Evolutionary conservation across 495 filamentous ascomycete genomes (phyloP), one percentile per base, ranked within the genome.

Genomic region (Aspergillus leporis): DNA sequence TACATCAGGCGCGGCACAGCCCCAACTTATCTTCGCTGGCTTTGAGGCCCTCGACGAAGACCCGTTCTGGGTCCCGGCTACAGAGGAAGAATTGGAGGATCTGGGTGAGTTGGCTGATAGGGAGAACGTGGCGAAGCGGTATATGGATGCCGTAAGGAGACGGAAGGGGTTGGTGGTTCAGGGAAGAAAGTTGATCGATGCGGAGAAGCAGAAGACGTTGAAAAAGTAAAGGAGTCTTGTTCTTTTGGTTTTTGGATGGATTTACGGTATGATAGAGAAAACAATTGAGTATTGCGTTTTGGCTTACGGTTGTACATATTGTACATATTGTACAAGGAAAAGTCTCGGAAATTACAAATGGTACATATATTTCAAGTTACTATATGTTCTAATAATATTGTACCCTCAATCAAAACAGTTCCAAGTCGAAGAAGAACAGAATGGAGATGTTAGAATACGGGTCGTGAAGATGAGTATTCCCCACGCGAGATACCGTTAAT

Each of bases 121-220:
- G 53, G 93, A 98, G 81, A 97, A 97, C 77, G 88, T 98, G 49
- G 95, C 94, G 18, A 97, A 92, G 84, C 77, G 87, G 71, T 97
- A 97, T 78, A 90, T 98, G 87, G 95, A 98, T 74, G 77, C 81
- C 9, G 94, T 98, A 21, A 78, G 94, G 61, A 77, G 70, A 56
- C 76, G 91, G 58, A 98, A 98, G 83, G 94, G 94, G 0, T 63
- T 98, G 77, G 75, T 92, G 66, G 87, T 98, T 14, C 83, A 86
- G 77, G 90, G 89, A 13, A 79, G 84, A 64, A 90, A 88, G 79
- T 78, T 91, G 70, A 90, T 97, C 64, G 87, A 92, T 83, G 94
- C 93, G 22, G 91, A 97, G 85, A 98, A 98, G 85, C 94, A 98
- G 82, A 98, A 96, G 88, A 98, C 91, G 23, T 70, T 98, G 74